phyloP scores from a whole-genome alignment of 441 rosid genomes.

The Populus hybrid region DNA sequence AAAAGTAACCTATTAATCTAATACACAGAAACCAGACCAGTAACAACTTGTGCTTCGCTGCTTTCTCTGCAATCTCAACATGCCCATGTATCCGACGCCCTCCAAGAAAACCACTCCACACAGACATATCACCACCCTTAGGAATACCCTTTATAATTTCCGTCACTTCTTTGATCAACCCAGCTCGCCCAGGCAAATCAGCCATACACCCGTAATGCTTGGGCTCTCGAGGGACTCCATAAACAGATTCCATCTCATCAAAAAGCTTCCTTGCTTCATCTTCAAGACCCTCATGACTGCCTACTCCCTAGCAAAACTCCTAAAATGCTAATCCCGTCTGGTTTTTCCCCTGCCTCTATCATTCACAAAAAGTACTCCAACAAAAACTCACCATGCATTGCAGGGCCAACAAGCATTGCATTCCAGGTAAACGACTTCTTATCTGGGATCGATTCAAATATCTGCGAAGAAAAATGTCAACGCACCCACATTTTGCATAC shows the following conservation, averaged over 20 bases:
- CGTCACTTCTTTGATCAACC: slow-evolving; percentile 54
- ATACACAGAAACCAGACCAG: too few species aligned
- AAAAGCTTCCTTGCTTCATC: slow-evolving; percentile 57
- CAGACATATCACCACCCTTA: slow-evolving; percentile 45
- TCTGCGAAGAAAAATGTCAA: slow-evolving; percentile 36
- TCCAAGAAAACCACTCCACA: slow-evolving; percentile 71
- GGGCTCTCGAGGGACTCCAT: slow-evolving; percentile 43
- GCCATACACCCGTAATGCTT: slow-evolving; percentile 77
- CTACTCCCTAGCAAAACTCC: slow-evolving; percentile 60
- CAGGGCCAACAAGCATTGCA: slow-evolving; percentile 64
- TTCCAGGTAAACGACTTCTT: slow-evolving; percentile 60
- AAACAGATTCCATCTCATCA: slow-evolving; percentile 45
- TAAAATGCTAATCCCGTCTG: slow-evolving; percentile 54
- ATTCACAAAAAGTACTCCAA: slow-evolving; percentile 49
- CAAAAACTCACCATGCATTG: slow-evolving; percentile 49
- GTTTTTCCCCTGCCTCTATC: slow-evolving; percentile 44
- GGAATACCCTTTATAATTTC: slow-evolving; percentile 58
- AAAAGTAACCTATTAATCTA: too few species aligned
- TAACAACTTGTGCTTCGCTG: slow-evolving; percentile 34
- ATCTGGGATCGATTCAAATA: slow-evolving; percentile 49
- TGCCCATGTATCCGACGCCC: slow-evolving; percentile 70
- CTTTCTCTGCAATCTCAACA: slow-evolving; percentile 59
- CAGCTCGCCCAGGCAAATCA: slow-evolving; percentile 63
- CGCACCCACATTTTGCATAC: slow-evolving; percentile 62
- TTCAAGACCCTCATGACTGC: slow-evolving; percentile 64